Percentiles rank a stretch among this genome's conserved stretches.
phyloP scores from a whole-genome alignment of 2,329 filamentous ascomycete species.

The Stenocarpella maydis region DNA sequence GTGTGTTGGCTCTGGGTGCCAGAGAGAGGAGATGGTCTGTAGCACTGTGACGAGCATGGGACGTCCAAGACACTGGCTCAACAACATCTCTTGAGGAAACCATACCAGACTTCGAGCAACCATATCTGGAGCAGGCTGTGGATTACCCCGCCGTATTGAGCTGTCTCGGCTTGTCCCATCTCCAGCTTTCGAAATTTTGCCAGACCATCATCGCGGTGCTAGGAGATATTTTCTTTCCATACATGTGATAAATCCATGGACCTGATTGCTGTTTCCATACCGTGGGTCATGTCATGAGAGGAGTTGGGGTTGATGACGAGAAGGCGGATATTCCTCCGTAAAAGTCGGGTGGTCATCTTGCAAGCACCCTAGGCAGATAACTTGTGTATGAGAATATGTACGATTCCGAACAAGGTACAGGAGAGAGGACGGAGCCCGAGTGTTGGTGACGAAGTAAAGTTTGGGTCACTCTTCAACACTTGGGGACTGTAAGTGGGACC shows the following conservation, averaged over 20 bases:
- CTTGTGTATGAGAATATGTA: neutral
- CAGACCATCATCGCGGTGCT: neutral
- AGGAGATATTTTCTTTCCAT: slow-evolving; percentile 32
- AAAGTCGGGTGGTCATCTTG: slow-evolving; percentile 42
- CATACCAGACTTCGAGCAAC: neutral
- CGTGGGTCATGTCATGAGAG: slow-evolving; percentile 74
- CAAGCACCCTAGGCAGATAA: neutral
- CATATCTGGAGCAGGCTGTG: neutral
- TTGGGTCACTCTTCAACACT: neutral
- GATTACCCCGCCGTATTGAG: neutral
- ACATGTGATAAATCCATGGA: slow-evolving; percentile 51
- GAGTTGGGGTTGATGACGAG: slow-evolving; percentile 85
- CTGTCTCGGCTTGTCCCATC: neutral
- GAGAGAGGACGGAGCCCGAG: neutral
- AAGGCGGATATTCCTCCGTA: slow-evolving; percentile 55
- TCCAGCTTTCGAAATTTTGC: neutral
- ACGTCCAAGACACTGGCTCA: neutral
- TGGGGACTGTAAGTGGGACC: neutral
- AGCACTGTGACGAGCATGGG: neutral
- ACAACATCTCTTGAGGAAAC: neutral
- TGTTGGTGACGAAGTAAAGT: neutral
- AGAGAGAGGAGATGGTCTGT: neutral
- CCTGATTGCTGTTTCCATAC: slow-evolving; percentile 61
- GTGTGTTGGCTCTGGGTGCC: neutral
- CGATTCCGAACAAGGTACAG: neutral